Conservation (phyloP, 306 rosid genomes). For the Lagenaria siceraria region DNA sequence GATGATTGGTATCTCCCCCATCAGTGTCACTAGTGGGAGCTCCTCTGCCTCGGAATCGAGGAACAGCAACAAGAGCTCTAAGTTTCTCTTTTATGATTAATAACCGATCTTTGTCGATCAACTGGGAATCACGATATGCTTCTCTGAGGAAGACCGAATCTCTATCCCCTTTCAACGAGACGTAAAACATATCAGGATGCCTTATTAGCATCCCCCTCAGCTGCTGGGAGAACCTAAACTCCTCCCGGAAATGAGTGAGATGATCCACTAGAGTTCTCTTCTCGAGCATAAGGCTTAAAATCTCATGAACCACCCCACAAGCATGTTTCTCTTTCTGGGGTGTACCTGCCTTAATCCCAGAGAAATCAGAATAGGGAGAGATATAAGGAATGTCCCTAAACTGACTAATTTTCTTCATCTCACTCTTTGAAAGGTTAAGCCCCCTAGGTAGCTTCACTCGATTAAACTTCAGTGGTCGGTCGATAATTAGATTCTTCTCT, state of each 20-base stretch:
- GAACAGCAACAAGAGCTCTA: constrained; percentile 58
- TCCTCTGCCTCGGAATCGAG: constrained; percentile 34
- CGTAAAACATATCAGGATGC: constrained; percentile 88
- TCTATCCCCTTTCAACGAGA: constrained; percentile 78
- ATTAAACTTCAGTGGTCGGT: constrained; percentile 62
- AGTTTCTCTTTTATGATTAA: constrained; percentile 71
- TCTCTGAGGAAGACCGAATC: constrained; percentile 86
- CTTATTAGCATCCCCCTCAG: constrained; percentile 75
- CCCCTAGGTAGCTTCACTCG: constrained; percentile 69
- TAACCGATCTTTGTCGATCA: constrained; percentile 63
- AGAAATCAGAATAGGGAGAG: constrained; percentile 80
- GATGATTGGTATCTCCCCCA: constrained; percentile 16
- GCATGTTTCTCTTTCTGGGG: constrained; percentile 76
- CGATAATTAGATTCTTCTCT: constrained; percentile 67
- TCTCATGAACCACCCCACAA: constrained; percentile 79
- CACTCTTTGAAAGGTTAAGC: constrained; percentile 67
- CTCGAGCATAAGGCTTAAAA: constrained; percentile 76
- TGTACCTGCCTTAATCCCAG: constrained; percentile 44
- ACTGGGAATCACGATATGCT: constrained; percentile 63
- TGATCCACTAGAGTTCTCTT: constrained; percentile 72
- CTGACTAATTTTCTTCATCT: constrained; percentile 52
- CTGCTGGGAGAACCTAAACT: constrained; percentile 84
- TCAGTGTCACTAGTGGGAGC: constrained; percentile 23
- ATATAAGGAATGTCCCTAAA: constrained; percentile 72
- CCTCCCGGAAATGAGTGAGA: constrained; percentile 87